Conservation (phyloP, 768 basidiomycete genomes). For the Boletus pseudopeckii region DNA sequence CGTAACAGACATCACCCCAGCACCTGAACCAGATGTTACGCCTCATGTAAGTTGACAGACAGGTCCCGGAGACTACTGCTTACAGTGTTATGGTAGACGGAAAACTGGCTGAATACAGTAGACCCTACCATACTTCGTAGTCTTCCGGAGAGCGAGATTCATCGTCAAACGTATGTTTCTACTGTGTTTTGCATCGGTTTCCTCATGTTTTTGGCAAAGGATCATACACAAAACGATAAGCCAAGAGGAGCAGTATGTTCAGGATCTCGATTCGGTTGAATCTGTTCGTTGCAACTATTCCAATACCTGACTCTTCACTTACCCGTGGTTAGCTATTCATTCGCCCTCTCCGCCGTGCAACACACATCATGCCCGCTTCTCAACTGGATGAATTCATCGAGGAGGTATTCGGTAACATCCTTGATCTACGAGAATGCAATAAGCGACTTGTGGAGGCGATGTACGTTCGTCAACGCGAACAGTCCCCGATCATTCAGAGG, state of each 20-base stretch:
- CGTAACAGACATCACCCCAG: constrained; percentile 19
- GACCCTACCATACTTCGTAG: constrained; percentile 45
- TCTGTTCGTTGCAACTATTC: constrained; percentile 38
- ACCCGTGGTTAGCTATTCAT: constrained; percentile 47
- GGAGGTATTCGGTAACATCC: constrained; percentile 85
- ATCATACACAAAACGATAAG: constrained; percentile 85
- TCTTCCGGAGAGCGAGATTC: constrained; percentile 76
- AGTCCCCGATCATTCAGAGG: constrained; percentile 73
- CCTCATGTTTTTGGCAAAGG: constrained; percentile 25
- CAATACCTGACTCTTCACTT: constrained; percentile 34
- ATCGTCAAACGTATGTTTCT: constrained; percentile 62
- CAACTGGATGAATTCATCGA: constrained; percentile 82
- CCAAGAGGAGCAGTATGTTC: constrained; percentile 86
- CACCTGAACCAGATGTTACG: constrained; percentile 26
- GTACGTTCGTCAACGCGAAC: constrained; percentile 80
- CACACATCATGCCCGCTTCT: constrained; percentile 53
- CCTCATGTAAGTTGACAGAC: constrained; percentile 34
- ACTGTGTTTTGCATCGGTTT: neutral
- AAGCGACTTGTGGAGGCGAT: constrained; percentile 80
- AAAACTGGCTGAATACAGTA: constrained; percentile 53
- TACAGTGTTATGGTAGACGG: constrained; percentile 24
- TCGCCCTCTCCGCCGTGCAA: constrained; percentile 47
- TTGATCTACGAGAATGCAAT: constrained; percentile 83
- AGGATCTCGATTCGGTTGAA: constrained; percentile 83
- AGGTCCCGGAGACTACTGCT: constrained; percentile 12